Percentiles rank a stretch among this genome's conserved stretches.
Evolutionary conservation across 257 asterid species (phyloP).

Genomic region (Scutellaria baicalensis): DNA sequence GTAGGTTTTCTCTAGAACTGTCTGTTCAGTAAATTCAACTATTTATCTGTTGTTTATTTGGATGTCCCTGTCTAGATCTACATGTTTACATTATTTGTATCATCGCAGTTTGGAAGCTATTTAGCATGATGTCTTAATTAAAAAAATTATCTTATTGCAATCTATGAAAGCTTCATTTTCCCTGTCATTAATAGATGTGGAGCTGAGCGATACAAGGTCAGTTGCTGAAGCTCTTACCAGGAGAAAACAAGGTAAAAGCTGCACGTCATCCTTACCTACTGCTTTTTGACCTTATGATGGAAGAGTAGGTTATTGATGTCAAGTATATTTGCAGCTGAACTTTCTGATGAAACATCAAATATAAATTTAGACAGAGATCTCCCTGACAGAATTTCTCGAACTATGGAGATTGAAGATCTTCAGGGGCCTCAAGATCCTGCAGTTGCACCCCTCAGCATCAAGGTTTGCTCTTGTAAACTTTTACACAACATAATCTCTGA

Average conservation of each 20-base stretch:
- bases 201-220: conserved; percentile 67
- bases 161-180: conserved; percentile 1
- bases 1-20: conserved; percentile 31
- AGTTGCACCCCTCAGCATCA: conserved; percentile 85
- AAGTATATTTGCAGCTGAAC: conserved; percentile 47
- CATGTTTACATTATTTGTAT: neutral
- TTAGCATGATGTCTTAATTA: neutral
- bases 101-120: neutral
- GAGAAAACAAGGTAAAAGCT: conserved; percentile 59
- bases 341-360: conserved; percentile 53
- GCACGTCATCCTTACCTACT: conserved; percentile 8
- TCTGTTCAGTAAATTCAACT: neutral
- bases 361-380: conserved; percentile 44
- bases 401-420: conserved; percentile 92
- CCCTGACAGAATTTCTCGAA: conserved; percentile 50
- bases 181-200: conserved; percentile 48
- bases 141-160: neutral
- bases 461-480: conserved; percentile 38
- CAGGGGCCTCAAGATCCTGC: conserved; percentile 85
- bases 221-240: conserved; percentile 94
- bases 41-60: conserved; percentile 5
- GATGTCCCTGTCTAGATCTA: neutral
- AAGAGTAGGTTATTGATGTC: conserved; percentile 16
- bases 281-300: conserved; percentile 4
- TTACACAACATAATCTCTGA: neutral